These are phyloP conservation scores for Hydnomerulius pinastri DNA, from an alignment of 768 basidiomycete species.

Conservation along the genomic window DNA sequence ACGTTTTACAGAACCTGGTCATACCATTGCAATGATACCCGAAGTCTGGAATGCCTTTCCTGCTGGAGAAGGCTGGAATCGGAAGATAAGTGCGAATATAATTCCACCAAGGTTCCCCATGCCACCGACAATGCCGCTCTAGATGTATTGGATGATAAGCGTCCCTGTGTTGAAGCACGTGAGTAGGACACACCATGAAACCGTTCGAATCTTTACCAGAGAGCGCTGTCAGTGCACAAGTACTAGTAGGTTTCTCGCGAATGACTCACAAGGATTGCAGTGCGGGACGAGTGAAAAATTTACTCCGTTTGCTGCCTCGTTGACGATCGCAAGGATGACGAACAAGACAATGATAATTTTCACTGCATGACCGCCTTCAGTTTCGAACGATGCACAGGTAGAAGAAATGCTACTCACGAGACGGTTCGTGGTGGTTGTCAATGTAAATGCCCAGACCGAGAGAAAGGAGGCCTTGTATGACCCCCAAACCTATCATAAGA, in stretches of 20 bases:
- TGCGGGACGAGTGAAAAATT: conserved; percentile 55
- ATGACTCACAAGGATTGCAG: conserved; percentile 43
- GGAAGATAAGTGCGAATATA: conserved; percentile 48
- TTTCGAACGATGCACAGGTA: neutral
- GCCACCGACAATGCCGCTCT: conserved; percentile 41
- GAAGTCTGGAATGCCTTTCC: conserved; percentile 51
- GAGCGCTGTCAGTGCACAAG: neutral
- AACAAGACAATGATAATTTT: conserved; percentile 40
- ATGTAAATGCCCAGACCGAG: conserved; percentile 51
- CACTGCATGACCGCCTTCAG: conserved; percentile 17
- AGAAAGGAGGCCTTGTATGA: conserved; percentile 44
- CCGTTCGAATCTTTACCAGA: conserved; percentile 29
- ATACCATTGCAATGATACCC: conserved; percentile 42
- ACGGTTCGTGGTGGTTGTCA: conserved; percentile 20
- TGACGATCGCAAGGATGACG: conserved; percentile 39
- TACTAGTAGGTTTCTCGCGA: conserved; percentile 2
- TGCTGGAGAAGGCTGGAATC: conserved; percentile 40
- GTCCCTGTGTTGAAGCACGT: neutral
- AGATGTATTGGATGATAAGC: neutral
- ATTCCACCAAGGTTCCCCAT: conserved; percentile 48
- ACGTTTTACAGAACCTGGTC: neutral
- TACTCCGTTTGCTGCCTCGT: conserved; percentile 50
- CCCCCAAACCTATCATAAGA: conserved; percentile 43
- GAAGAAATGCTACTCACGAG: conserved; percentile 14
- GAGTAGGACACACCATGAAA: conserved; percentile 29